phyloP scores from a whole-genome alignment of 2,329 filamentous ascomycete species.

The Alternaria dauci region DNA sequence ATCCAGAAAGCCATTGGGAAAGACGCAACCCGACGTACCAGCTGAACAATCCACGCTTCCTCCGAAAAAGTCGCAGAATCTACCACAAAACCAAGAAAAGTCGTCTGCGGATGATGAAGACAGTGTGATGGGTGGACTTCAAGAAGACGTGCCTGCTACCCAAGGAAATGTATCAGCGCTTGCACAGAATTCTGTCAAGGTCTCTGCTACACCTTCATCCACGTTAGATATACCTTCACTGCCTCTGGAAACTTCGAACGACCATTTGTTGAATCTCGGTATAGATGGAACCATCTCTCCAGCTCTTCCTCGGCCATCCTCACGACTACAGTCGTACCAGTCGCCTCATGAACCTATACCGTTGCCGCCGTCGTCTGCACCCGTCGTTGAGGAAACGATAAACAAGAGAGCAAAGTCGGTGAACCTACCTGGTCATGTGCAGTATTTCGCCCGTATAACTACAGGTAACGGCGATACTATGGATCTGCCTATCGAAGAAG shows the following conservation, averaged over 20 bases:
- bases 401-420: not conserved
- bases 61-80: not conserved
- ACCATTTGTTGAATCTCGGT: not conserved
- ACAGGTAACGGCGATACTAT: slow-evolving; percentile 6
- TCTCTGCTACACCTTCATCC: not conserved
- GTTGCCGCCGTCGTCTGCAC: not conserved
- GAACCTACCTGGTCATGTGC: slow-evolving; percentile 6
- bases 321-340: not conserved
- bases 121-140: not conserved
- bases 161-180: not conserved
- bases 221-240: not conserved
- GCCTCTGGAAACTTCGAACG: not conserved
- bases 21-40: not conserved
- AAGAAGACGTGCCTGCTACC: not conserved
- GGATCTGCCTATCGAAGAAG: slow-evolving; percentile 12
- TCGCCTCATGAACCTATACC: not conserved
- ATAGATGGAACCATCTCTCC: not conserved
- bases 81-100: not conserved
- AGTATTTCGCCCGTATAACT: slow-evolving; percentile 15
- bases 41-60: not conserved
- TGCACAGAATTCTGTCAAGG: not conserved
- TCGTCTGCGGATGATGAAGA: not conserved
- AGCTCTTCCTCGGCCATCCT: not conserved
- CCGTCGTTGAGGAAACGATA: not conserved
- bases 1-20: not conserved